Base-by-base conservation (phyloP, 1,284 basidiomycete species). In the Ganoderma lingzhi region DNA sequence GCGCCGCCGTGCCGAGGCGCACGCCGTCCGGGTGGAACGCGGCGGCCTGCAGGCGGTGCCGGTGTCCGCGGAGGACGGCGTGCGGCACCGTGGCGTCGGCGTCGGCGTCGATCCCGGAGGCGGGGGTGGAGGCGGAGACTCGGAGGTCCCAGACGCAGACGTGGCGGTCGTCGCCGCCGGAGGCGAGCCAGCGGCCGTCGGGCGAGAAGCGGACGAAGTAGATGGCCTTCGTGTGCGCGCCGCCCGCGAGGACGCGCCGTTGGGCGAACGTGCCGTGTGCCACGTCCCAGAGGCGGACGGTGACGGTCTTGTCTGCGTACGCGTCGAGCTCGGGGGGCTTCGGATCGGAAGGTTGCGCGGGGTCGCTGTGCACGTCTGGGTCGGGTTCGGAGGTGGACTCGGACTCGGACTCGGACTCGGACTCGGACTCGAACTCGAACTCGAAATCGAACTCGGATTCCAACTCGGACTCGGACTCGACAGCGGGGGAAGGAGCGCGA, bases 21-120 rank as follows among this genome's bases (percentile, higher is more conserved):
- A 44, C 55, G 32, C 72, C 67, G 44, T 77, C 75, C 23, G 71
- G 73, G 23, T 78, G 75, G 64, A 77, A 78, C 10, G 74, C 73
- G 39, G 73, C 70, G 28, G 70, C 51, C 61, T 63, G 69, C 37
- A 77, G 48, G 23, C 48, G 23, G 48, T 28, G 48, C 48, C 48
- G 23, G 48, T 51, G 48, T 2, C 48, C 48, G 9, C 23, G 48
- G 23, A 51, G 48, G 48, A 51, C 48, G 23, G 23, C 48, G 48
- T 51, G 48, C 3, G 48, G 48, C 23, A 23, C 23, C 23, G 23
- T 23, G 23, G 23, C 23, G 48, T 51, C 48, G 23, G 48, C 8
- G 6, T 2, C 17, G 39, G 10, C 2, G 6, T 6, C 9, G 5
- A 23, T 28, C 9, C 23, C 14, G 48, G 48, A 51, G 23, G 23